Percentiles rank a stretch among this genome's conserved stretches.
phyloP scores from a whole-genome alignment of 192 early-diverging fungal species.

The Podochytrium sp. region DNA sequence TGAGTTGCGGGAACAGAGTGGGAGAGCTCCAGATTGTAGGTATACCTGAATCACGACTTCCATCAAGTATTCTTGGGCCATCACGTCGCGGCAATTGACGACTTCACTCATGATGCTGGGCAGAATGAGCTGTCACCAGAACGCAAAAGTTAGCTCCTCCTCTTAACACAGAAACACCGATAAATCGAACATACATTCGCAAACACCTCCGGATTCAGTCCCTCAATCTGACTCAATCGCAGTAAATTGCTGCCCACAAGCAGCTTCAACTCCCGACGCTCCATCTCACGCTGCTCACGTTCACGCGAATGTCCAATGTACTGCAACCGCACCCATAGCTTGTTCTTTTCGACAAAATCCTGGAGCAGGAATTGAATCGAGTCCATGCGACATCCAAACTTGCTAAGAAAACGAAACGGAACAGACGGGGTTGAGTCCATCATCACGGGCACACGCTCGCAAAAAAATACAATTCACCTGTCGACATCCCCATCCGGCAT shows the following conservation, averaged over 20 bases:
- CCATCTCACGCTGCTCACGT: slow-evolving; percentile 91
- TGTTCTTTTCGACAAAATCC: slow-evolving; percentile 99
- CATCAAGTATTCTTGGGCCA: slow-evolving; percentile 99
- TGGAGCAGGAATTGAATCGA: slow-evolving; percentile 95
- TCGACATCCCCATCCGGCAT: slow-evolving; percentile 75
- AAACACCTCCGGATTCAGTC: slow-evolving; percentile 83
- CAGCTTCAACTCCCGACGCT: slow-evolving; percentile 92
- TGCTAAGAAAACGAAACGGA: slow-evolving; percentile 53
- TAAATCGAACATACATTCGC: slow-evolving; percentile 53
- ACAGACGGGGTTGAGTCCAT: not conserved
- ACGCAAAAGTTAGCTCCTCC: not conserved
- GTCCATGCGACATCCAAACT: slow-evolving; percentile 85
- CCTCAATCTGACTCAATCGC: slow-evolving; percentile 89
- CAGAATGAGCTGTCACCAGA: slow-evolving; percentile 66
- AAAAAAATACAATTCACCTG: slow-evolving; percentile 40
- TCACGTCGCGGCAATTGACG: slow-evolving; percentile 93
- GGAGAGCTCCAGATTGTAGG: slow-evolving; percentile 55
- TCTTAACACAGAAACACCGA: not conserved
- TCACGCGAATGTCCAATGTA: slow-evolving; percentile 94
- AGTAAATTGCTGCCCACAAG: slow-evolving; percentile 97
- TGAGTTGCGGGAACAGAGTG: slow-evolving; percentile 79
- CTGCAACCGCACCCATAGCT: slow-evolving; percentile 99
- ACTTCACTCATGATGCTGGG: slow-evolving; percentile 95
- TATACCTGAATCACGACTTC: slow-evolving; percentile 98
- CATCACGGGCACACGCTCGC: too few relatives aligned